Percentiles rank a stretch among this genome's conserved stretches.
These are phyloP conservation scores for Ceratocystis destructans DNA, from an alignment of 2,329 filamentous ascomycete species.

Conservation along the genomic window DNA sequence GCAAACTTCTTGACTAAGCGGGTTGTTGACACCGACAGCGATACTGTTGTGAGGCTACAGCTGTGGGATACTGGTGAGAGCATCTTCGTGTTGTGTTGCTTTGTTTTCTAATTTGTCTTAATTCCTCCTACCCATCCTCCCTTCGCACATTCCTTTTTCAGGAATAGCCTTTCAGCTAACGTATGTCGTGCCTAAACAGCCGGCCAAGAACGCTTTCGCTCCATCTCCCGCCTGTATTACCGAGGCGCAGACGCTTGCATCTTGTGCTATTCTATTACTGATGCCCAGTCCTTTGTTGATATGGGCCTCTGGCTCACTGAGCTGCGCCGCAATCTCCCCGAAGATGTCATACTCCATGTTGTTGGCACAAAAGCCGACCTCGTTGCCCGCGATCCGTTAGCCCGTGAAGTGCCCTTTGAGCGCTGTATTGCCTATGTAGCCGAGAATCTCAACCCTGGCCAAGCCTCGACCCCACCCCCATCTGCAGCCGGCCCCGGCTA, in stretches of 20 bases:
- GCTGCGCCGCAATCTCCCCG: conserved; percentile 61
- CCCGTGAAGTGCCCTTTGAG: conserved; percentile 81
- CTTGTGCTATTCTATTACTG: conserved; percentile 87
- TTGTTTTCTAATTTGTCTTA: conserved; percentile 4
- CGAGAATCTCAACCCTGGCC: conserved; percentile 67
- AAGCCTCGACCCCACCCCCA: conserved; percentile 52
- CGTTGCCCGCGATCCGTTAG: conserved; percentile 66
- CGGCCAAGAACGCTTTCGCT: conserved; percentile 88
- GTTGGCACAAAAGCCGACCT: conserved; percentile 91
- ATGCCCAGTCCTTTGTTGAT: conserved; percentile 70
- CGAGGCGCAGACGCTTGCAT: conserved; percentile 88
- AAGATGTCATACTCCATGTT: conserved; percentile 79
- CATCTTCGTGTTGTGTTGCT: conserved; percentile 13
- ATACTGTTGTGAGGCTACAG: conserved; percentile 77
- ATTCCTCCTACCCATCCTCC: conserved; percentile 4
- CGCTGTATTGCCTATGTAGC: conserved; percentile 91
- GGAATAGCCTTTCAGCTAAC: not conserved
- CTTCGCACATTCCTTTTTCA: conserved; percentile 16
- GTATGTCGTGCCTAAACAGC: conserved; percentile 30
- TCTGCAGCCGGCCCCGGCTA: conserved; percentile 36
- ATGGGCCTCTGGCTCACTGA: conserved; percentile 88
- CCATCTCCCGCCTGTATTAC: conserved; percentile 91
- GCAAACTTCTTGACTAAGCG: conserved; percentile 69
- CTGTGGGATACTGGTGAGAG: conserved; percentile 76
- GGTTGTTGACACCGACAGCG: conserved; percentile 68